Percentiles rank a stretch among this genome's conserved stretches.
These are phyloP conservation scores for Hemileia vastatrix DNA, from an alignment of 1,284 basidiomycete genomes.

Conservation along the genomic window DNA sequence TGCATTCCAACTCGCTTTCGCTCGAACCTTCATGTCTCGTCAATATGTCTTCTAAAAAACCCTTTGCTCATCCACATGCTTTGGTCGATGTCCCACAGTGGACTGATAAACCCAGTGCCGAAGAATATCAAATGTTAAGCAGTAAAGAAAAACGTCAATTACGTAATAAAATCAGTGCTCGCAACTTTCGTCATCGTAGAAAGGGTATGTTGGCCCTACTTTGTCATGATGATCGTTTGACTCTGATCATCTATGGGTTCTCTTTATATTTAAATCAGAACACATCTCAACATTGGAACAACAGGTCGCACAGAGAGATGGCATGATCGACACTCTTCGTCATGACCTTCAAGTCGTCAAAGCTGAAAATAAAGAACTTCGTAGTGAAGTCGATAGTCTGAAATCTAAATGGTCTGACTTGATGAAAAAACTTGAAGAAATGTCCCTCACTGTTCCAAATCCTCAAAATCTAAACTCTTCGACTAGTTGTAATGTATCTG, in stretches of 20 bases:
- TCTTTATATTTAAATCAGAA: conserved; percentile 49
- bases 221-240: neutral
- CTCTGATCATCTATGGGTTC: neutral
- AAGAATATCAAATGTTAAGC: conserved; percentile 89
- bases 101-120: conserved; percentile 55
- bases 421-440: conserved; percentile 20
- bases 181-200: conserved; percentile 84
- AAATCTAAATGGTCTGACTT: conserved; percentile 19
- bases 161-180: conserved; percentile 89
- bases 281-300: conserved; percentile 87
- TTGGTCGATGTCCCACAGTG: conserved; percentile 12
- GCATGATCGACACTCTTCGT: conserved; percentile 75
- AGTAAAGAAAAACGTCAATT: conserved; percentile 94
- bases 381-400: conserved; percentile 41
- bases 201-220: conserved; percentile 55
- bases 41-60: no score
- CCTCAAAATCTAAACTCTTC: neutral
- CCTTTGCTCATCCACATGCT: conserved; percentile 14
- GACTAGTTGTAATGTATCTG: no score
- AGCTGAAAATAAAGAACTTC: conserved; percentile 70
- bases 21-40: no score
- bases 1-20: no score
- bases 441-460: conserved; percentile 5
- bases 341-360: conserved; percentile 68
- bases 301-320: conserved; percentile 84